Evolutionary conservation across 2,329 filamentous ascomycete species (phyloP), one percentile per base, ranked within the genome.

Genomic region (Leptographium radiaticola): DNA sequence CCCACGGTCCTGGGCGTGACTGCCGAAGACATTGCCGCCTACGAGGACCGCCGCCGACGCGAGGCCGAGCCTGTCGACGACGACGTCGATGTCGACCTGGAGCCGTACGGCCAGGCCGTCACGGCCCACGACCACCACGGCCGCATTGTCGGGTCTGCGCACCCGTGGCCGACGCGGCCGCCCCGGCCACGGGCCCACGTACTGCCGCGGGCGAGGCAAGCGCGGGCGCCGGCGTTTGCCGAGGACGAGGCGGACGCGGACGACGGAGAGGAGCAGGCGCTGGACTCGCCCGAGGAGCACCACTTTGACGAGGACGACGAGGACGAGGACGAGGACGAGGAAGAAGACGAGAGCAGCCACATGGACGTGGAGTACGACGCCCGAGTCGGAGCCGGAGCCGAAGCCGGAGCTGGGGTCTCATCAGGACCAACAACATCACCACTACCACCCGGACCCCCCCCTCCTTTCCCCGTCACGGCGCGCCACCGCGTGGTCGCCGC

Each of bases 1-100:
- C 76, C 84, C 12, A 89, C 85, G 48, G 77, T 78, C 15, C 79
- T 89, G 58, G 72, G 76, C 53, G 76, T 88, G 59, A 87, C 84
- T 2, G 73, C 80, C 49, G 81, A 86, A 63, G 85, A 89, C 66
- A 74, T 88, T 42, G 81, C 83, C 42, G 72, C 77, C 53, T 87
- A 86, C 68, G 84, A 88, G 63, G 81, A 84, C 65, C 74, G 81
- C 57, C 34, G 48, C 36, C 48, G 36, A 12, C 48, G 18, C 34
- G 39, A 51, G 10, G 49, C 42, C 1, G 49, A 15, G 18, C 31
- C 16, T 1, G 33, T 5, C 4, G 34, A 36, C 15, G 49, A 51
- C 2, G 49, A 51, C 12, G 39, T 18, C 3, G 39, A 51, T 1
- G 49, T 36, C 9, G 49, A 34, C 15, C 18, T n/a, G n/a, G n/a